Conservation (phyloP, 2,329 filamentous ascomycete genomes). For the Alternaria consortialis region DNA sequence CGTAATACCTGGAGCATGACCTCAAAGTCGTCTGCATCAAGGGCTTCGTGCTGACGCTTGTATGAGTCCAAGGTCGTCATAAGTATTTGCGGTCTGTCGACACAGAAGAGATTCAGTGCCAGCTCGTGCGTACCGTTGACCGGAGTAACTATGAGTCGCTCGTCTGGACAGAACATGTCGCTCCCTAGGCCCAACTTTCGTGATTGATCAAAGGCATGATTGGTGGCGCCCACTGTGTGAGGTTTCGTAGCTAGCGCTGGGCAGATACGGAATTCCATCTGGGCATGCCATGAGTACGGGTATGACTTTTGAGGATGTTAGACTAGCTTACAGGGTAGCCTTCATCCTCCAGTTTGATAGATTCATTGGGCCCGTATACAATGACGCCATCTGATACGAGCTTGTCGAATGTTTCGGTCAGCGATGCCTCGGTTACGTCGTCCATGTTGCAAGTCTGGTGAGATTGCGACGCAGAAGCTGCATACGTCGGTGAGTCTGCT, state of each 20-base stretch:
- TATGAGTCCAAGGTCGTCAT: constrained; percentile 60
- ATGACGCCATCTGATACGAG: constrained; percentile 37
- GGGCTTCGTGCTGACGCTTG: constrained; percentile 56
- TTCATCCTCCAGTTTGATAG: constrained; percentile 27
- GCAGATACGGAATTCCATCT: constrained; percentile 49
- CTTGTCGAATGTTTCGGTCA: constrained; percentile 34
- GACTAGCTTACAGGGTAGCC: constrained; percentile 38
- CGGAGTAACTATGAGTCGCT: constrained; percentile 54
- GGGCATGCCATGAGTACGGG: constrained; percentile 2
- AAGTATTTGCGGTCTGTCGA: constrained; percentile 59
- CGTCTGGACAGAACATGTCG: constrained; percentile 56
- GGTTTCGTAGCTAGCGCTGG: constrained; percentile 43
- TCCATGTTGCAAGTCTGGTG: constrained; percentile 16
- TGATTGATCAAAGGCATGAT: constrained; percentile 25
- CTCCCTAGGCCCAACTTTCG: constrained; percentile 46
- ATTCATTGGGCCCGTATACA: constrained; percentile 34
- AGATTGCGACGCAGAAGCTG: constrained; percentile 1
- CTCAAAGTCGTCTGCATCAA: constrained; percentile 53
- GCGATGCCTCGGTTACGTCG: constrained; percentile 18
- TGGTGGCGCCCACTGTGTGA: constrained; percentile 33
- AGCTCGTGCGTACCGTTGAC: constrained; percentile 57
- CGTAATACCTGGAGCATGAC: constrained; percentile 51
- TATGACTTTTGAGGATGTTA: neutral
- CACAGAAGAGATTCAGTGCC: constrained; percentile 60
- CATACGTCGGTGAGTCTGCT: constrained; percentile 13